These are phyloP conservation scores for Omphalotus olearius DNA, from an alignment of 1,284 basidiomycete species.

Conservation along the genomic window DNA sequence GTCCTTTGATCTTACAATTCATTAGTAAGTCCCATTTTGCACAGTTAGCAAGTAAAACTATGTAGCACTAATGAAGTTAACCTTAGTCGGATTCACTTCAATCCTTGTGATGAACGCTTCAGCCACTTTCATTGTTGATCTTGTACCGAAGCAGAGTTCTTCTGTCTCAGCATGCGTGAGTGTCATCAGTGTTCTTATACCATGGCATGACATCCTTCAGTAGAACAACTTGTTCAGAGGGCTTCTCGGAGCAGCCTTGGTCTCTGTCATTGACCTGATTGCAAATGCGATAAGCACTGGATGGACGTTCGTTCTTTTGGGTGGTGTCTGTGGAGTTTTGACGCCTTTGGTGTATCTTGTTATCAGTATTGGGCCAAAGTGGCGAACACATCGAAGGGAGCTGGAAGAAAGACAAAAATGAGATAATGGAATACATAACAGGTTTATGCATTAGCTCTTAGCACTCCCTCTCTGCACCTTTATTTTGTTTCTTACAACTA, in stretches of 20 bases:
- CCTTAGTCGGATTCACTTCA: constrained; percentile 44
- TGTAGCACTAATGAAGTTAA: not conserved
- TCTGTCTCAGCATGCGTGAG: constrained; percentile 54
- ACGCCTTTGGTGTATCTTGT: constrained; percentile 34
- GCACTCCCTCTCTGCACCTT: too few relatives aligned
- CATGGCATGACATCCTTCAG: not conserved
- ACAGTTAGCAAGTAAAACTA: constrained; percentile 40
- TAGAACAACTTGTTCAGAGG: constrained; percentile 57
- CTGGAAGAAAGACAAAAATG: not conserved
- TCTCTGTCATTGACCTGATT: constrained; percentile 45
- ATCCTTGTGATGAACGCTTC: constrained; percentile 41
- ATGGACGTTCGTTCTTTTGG: constrained; percentile 49
- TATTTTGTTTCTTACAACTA: too few relatives aligned
- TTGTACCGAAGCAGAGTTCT: constrained; percentile 54
- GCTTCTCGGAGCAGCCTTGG: constrained; percentile 41
- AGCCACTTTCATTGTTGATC: constrained; percentile 60
- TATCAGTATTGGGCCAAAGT: constrained; percentile 30
- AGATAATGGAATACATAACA: not conserved
- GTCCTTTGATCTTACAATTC: constrained; percentile 54
- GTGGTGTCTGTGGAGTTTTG: constrained; percentile 32
- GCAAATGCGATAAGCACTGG: constrained; percentile 37
- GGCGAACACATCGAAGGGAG: not conserved
- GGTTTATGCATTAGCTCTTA: too few relatives aligned
- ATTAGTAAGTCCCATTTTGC: constrained; percentile 50
- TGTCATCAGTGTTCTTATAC: not conserved